Percentiles rank a stretch among this genome's conserved stretches.
phyloP scores from a whole-genome alignment of 2,329 filamentous ascomycete genomes.

The Cladosporium sp. region DNA sequence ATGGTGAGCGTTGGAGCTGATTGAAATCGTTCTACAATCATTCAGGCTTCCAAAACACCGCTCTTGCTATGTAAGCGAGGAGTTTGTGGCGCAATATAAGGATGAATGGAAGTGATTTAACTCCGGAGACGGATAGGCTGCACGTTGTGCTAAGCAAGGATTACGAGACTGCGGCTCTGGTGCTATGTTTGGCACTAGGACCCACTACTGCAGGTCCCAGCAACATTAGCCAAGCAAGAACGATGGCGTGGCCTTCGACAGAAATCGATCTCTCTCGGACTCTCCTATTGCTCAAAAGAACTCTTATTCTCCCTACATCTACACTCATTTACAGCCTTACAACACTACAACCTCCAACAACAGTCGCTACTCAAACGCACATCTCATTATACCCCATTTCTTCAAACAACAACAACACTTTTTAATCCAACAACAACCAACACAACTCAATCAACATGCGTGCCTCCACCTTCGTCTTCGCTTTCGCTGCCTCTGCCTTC shows the following conservation, averaged over 20 bases:
- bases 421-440: constrained; percentile 11
- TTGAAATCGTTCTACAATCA: neutral
- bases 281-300: constrained; percentile 13
- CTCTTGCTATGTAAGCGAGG: neutral
- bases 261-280: constrained; percentile 4
- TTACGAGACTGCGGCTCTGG: constrained; percentile 13
- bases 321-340: neutral
- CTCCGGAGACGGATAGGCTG: constrained; percentile 16
- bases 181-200: constrained; percentile 15
- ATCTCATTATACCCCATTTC: neutral
- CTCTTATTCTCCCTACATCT: neutral
- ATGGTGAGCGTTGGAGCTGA: neutral
- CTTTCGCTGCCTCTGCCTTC: constrained; percentile 19
- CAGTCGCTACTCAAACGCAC: constrained; percentile 18
- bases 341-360: neutral
- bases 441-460: constrained; percentile 21
- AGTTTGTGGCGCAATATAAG: constrained; percentile 15
- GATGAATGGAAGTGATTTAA: constrained; percentile 6
- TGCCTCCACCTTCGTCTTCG: constrained; percentile 20
- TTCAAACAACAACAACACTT: neutral
- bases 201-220: constrained; percentile 17
- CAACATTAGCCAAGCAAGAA: constrained; percentile 16
- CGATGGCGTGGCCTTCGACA: constrained; percentile 13
- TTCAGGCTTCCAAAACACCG: neutral
- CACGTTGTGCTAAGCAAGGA: constrained; percentile 18